A percentile compares a stretch with the other conserved stretches of the same genome.
Evolutionary conservation across 2,329 filamentous ascomycete genomes (phyloP).

Genomic region (Claviceps monticola): DNA sequence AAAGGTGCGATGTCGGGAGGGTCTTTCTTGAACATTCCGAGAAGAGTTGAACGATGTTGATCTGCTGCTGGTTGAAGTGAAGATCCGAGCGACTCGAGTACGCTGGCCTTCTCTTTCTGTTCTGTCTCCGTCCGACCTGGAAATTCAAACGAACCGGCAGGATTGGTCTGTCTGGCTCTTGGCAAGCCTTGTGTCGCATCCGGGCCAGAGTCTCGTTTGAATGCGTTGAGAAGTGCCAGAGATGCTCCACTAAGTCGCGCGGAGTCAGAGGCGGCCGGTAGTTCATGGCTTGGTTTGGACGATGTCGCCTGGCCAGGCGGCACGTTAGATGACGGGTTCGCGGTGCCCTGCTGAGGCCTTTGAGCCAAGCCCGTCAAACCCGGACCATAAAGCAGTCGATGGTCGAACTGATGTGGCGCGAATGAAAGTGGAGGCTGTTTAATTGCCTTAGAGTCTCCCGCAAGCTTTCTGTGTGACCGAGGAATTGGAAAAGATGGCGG

Average conservation of each 20-base stretch:
- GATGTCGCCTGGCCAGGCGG: background rate
- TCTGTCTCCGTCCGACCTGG: background rate
- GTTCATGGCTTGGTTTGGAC: constrained; percentile 3
- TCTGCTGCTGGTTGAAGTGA: constrained; percentile 12
- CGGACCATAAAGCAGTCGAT: constrained; percentile 35
- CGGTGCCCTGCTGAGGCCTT: constrained; percentile 6
- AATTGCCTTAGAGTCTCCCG: constrained; percentile 8
- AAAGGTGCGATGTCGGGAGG: background rate
- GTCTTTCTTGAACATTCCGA: constrained; percentile 40
- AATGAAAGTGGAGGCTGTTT: constrained; percentile 6
- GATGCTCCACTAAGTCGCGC: constrained; percentile 26
- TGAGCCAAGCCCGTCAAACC: constrained; percentile 28
- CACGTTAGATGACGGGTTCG: background rate
- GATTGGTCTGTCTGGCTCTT: background rate
- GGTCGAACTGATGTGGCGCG: constrained; percentile 9
- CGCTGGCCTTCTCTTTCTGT: constrained; percentile 5
- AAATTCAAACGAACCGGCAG: background rate
- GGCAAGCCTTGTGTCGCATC: background rate
- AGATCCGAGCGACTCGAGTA: constrained; percentile 16
- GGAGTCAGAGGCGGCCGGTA: constrained; percentile 7
- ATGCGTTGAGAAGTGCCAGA: constrained; percentile 30
- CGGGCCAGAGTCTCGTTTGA: constrained; percentile 20
- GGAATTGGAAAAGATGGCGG: constrained; percentile 18
- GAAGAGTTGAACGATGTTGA: constrained; percentile 32
- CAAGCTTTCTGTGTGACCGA: constrained; percentile 9